These are phyloP conservation scores for Fusarium newnesense DNA, from an alignment of 2,329 filamentous ascomycete genomes.

Conservation along the genomic window DNA sequence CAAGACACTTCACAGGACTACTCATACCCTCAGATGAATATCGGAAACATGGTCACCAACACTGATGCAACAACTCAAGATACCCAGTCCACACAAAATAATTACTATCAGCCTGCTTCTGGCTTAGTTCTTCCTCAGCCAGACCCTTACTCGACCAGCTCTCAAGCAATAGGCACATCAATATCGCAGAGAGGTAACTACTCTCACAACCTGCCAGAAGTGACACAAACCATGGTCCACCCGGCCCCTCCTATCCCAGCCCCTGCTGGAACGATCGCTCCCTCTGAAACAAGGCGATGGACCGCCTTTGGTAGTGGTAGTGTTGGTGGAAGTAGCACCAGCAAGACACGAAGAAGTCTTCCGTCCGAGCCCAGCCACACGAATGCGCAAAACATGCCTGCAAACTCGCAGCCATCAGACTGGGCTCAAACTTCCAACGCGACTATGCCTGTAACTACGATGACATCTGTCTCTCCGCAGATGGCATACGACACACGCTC, in stretches of 20 bases:
- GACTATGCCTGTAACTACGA: background rate
- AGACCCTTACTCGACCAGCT: slow-evolving; percentile 29
- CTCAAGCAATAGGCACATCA: slow-evolving; percentile 20
- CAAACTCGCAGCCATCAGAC: slow-evolving; percentile 27
- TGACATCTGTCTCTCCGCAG: slow-evolving; percentile 29
- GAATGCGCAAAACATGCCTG: background rate
- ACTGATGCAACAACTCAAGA: slow-evolving; percentile 35
- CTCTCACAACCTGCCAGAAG: slow-evolving; percentile 19
- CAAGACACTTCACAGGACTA: slow-evolving; percentile 33
- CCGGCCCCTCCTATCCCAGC: slow-evolving; percentile 17
- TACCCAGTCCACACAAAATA: slow-evolving; percentile 24
- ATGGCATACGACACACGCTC: slow-evolving; percentile 14
- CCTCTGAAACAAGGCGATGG: slow-evolving; percentile 28
- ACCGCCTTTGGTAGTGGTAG: slow-evolving; percentile 1
- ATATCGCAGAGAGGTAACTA: slow-evolving; percentile 32
- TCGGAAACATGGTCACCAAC: slow-evolving; percentile 43
- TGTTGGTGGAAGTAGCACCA: background rate
- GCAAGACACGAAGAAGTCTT: slow-evolving; percentile 26
- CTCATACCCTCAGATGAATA: slow-evolving; percentile 46
- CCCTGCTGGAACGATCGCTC: slow-evolving; percentile 18
- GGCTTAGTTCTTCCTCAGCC: slow-evolving; percentile 42
- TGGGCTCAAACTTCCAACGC: slow-evolving; percentile 19
- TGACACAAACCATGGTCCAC: slow-evolving; percentile 16
- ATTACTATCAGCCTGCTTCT: slow-evolving; percentile 46
- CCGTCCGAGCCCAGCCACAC: slow-evolving; percentile 26